Base-by-base conservation (phyloP, 129 eudicot species). In the Saussurea involucrata region DNA sequence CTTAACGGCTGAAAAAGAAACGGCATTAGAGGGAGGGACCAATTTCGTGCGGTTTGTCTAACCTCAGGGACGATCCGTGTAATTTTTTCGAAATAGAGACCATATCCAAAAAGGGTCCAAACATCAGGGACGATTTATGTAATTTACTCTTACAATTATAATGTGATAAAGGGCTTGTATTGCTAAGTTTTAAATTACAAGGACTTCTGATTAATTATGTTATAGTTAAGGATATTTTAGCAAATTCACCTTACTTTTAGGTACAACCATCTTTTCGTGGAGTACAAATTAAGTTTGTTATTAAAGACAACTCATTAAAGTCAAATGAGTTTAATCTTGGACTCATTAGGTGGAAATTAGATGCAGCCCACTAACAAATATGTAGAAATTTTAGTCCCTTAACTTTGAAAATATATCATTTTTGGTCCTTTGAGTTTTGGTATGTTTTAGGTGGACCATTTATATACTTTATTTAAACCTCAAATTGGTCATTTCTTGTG, bases 241-340 rank as follows among this genome's bases (percentile, higher is more conserved):
- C 25, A 78, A 78, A 60, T 61, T 40, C 80, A 63, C 76, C 70
- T 60, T 78, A 37, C 76, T 78, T 70, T 61, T 70, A 37, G 82
- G 82, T 63, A 63, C 64, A 69, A 70, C 81, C 15, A 76, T 76
- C 82, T 69, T 78, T 70, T 70, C 64, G 25, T 61, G 66, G 63
- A 71, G 77, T 78, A 70, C 34, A 71, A 63, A 46, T 44, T 37
- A 78, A 78, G 82, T 11, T 67, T 68, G 58, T 33, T 25, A 11
- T 18, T 36, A 5, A 29, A 20, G 3, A 67, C 73, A 28, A 28
- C 21, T 40, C 67, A 9, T 31, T n/a, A 49, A 6, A 17, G 68
- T 68, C 74, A 53, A 8, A 33, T 53, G 33, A 55, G 4, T 40
- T 40, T 4, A 12, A 77, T 29, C 25, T 32, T 76, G 74, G 68